phyloP scores from a whole-genome alignment of 352 stramenopile genomes.

The Blastocystis sp. region DNA sequence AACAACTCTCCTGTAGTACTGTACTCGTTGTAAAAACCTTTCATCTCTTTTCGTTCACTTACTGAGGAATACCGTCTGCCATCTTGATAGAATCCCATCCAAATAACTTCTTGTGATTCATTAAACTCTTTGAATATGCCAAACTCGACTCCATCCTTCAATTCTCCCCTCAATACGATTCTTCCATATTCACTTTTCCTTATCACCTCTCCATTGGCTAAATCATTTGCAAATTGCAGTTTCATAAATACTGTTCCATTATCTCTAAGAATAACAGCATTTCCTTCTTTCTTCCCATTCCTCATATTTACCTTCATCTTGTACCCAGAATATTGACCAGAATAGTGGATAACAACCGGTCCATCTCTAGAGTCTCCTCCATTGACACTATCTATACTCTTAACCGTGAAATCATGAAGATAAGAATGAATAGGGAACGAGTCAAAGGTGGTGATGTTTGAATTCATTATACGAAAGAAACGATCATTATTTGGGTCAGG shows the following conservation, averaged over 20 bases:
- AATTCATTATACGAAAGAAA: too few species aligned
- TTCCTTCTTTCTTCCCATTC: neutral
- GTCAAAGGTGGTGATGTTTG: too few species aligned
- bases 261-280: neutral
- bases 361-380: too few species aligned
- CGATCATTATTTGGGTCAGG: too few species aligned
- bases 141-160: neutral
- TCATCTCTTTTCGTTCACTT: neutral
- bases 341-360: neutral
- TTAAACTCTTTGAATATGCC: neutral
- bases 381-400: too few species aligned
- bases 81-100: neutral
- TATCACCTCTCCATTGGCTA: neutral
- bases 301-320: too few species aligned
- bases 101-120: neutral
- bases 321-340: neutral
- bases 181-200: neutral
- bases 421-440: too few species aligned
- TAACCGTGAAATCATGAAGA: too few species aligned
- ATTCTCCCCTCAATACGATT: neutral
- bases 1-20: neutral
- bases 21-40: neutral
- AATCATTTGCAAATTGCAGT: neutral
- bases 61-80: neutral
- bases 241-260: neutral